Evolutionary conservation across 1,284 basidiomycete genomes (phyloP), one percentile per base, ranked within the genome.

Genomic region (Ustilago vetiveriae): DNA sequence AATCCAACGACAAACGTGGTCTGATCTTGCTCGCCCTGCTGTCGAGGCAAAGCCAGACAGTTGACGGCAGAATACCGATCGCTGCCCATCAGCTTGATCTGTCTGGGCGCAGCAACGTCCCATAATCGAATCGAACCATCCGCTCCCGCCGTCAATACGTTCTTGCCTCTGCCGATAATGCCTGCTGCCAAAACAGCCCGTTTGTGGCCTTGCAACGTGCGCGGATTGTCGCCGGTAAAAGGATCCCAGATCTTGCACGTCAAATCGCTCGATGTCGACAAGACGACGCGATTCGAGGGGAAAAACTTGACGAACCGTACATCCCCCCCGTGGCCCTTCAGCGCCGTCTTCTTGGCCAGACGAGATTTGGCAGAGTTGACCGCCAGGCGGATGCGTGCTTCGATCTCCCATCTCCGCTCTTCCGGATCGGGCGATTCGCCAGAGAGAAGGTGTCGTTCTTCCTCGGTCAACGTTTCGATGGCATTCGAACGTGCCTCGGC

Each of bases 111-210:
- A 82, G 81, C 11, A 85, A 92, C 87, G 72, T 92, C 89, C 90
- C 90, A 94, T 4, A 91, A 83, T 24, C 89, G 85, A 19, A 92
- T 79, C 0, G 88, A 89, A 2, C 88, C 87, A 76, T 93, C 91
- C 52, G 87, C 86, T 6, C 87, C 86, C 0, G 76, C 82, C 4
- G 83, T 83, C 2, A 92, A 74, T 13, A 92, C 82, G 67, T 88
- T 88, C 26, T 86, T 85, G 0, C 90, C 89, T 0, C 86, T 83
- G 0, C 86, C 86, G 32, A 92, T 82, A 62, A 92, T 89, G 3
- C 84, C 86, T 0, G 86, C 86, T 4, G 85, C 85, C 0, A 83
- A 80, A 14, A 85, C 78, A 0, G 87, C 84, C 2, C 90, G 86
- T 2, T 85, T 87, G 77, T 94, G 92, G 0, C 88, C 90, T 50